These are phyloP conservation scores for Curvularia spicifera DNA, from an alignment of 2,329 filamentous ascomycete genomes.

Conservation along the genomic window DNA sequence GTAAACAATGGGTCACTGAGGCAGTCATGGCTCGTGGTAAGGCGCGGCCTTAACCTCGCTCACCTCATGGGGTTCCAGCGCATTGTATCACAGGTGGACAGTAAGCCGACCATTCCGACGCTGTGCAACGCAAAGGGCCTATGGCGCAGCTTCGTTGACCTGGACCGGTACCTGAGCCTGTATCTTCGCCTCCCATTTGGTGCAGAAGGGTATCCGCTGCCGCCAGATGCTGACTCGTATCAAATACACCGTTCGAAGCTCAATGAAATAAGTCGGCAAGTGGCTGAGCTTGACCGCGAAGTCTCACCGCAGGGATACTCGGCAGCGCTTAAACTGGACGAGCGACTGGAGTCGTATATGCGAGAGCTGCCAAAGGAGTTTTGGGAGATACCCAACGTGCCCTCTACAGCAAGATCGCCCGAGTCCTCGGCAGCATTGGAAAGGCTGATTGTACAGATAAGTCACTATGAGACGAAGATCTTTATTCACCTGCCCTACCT, in stretches of 20 bases:
- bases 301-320: slow-evolving; percentile 43
- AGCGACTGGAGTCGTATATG: slow-evolving; percentile 41
- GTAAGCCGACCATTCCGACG: slow-evolving; percentile 32
- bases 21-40: slow-evolving; percentile 44
- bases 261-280: slow-evolving; percentile 30
- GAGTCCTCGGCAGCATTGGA: slow-evolving; percentile 39
- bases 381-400: slow-evolving; percentile 48
- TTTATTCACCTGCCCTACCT: slow-evolving; percentile 47
- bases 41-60: slow-evolving; percentile 44
- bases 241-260: slow-evolving; percentile 35
- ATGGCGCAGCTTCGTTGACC: slow-evolving; percentile 41
- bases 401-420: slow-evolving; percentile 39
- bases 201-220: slow-evolving; percentile 41
- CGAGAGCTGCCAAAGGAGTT: slow-evolving; percentile 42
- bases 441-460: slow-evolving; percentile 44
- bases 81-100: slow-evolving; percentile 34
- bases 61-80: slow-evolving; percentile 49
- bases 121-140: slow-evolving; percentile 37
- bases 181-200: slow-evolving; percentile 47
- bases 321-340: slow-evolving; percentile 41
- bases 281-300: slow-evolving; percentile 40
- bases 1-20: slow-evolving; percentile 41
- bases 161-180: slow-evolving; percentile 43
- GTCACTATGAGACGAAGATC: slow-evolving; percentile 47
- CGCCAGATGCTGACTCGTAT: slow-evolving; percentile 26